phyloP scores from a whole-genome alignment of 371 early-diverging fungal species.

The Sporodiniella umbellata region DNA sequence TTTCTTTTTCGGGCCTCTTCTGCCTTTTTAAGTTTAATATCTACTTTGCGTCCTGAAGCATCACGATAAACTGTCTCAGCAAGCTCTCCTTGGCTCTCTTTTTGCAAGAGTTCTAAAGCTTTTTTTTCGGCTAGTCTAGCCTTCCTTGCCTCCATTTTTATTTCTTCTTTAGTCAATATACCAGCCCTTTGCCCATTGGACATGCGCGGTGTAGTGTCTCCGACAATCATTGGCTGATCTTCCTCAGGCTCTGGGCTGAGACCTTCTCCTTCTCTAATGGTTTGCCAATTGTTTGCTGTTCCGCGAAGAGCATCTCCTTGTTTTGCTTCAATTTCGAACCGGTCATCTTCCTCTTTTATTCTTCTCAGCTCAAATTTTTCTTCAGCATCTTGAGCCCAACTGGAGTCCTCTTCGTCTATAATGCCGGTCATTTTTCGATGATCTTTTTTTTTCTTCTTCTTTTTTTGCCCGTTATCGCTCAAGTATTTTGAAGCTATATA shows the following conservation, averaged over 20 bases:
- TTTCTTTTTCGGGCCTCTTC: constrained; percentile 53
- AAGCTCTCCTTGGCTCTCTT: constrained; percentile 46
- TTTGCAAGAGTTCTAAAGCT: constrained; percentile 30
- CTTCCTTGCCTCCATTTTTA: constrained; percentile 44
- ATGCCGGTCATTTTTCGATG: constrained; percentile 49
- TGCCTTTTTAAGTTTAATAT: constrained; percentile 63
- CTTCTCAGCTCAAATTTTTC: constrained; percentile 6
- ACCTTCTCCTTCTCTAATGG: constrained; percentile 40
- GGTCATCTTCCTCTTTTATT: constrained; percentile 16
- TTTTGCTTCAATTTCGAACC: background rate
- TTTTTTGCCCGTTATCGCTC: constrained; percentile 23
- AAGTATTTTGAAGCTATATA: constrained; percentile 48
- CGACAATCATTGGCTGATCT: constrained; percentile 42
- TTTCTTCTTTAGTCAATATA: constrained; percentile 48
- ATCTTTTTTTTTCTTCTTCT: constrained; percentile 47
- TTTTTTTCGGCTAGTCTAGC: constrained; percentile 28
- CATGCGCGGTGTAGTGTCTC: constrained; percentile 39
- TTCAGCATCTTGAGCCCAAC: constrained; percentile 30
- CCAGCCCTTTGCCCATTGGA: constrained; percentile 57
- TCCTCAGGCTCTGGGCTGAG: constrained; percentile 30
- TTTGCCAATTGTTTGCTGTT: constrained; percentile 42
- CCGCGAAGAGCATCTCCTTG: constrained; percentile 26
- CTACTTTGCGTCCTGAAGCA: constrained; percentile 66
- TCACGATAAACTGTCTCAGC: constrained; percentile 80
- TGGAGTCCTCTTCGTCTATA: constrained; percentile 49